Base-by-base conservation (phyloP, 148 eudicot species). In the Chenopodium formosanum region DNA sequence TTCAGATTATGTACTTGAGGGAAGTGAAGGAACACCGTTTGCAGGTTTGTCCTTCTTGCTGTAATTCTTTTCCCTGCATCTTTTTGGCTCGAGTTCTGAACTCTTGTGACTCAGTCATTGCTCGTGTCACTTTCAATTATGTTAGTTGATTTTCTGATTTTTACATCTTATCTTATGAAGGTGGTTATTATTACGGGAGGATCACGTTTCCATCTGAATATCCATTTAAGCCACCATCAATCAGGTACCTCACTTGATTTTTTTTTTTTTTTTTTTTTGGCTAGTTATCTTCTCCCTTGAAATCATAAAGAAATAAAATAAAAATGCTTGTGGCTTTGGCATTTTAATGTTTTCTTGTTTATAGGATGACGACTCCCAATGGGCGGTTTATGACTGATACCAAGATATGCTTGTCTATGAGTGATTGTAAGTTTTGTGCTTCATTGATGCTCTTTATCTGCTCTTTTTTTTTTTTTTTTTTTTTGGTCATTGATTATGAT, bases 161-260 rank as follows among this genome's bases (percentile, higher is more conserved):
- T 56, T 9, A 40, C 8, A 40, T 16, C 0, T 23, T 53, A 14
- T 29, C 17, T 75, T 32, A 19, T 73, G 82, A 73, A 95, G 99
- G 99, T 85, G 99, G 99, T 84, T 92, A 84, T 87, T 95, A 95
- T 86, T 89, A 93, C 88, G 99, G 99, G 34, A 93, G 91, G 85
- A 89, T 95, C 82, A 95, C 91, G 85, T 95, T 95, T 83, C 99
- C 99, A 73, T 86, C 97, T 31, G 99, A 95, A 64, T 95, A 95
- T 88, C 99, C 99, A 48, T 95, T 91, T 84, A 95, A 95, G 84
- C 99, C 99, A 81, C 99, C 99, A 47, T 93, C 94, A 76, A 95
- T 95, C 86, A 95, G 91, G 99, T 95, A 82, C 48, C 50, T 58
- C 65, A 19, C 66, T n/a, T 76, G 63, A 66, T 70, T 68, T 48